Evolutionary conservation across 495 filamentous ascomycete genomes (phyloP).

Genomic region (Lichina pygmaea): DNA sequence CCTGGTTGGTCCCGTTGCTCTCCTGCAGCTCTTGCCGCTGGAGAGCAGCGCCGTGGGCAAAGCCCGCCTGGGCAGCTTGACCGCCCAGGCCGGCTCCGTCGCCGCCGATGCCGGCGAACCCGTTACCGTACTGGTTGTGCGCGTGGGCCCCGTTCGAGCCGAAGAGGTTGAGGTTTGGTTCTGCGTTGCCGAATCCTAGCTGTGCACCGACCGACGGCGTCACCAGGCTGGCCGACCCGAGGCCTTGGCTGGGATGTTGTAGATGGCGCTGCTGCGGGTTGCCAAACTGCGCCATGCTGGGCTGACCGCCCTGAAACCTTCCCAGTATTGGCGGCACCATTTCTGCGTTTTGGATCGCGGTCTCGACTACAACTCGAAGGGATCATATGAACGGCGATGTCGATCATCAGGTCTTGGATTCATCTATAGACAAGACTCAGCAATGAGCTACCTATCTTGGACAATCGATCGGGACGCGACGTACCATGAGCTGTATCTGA

Average conservation of each 20-base stretch:
- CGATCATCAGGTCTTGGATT: too few relatives aligned
- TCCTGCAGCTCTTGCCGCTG: conserved; percentile 32
- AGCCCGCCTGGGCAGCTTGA: conserved; percentile 67
- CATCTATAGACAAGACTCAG: too few relatives aligned
- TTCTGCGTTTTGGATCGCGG: too few relatives aligned
- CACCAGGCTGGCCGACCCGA: conserved; percentile 25
- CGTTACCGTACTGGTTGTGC: conserved; percentile 9
- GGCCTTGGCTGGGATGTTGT: conserved; percentile 26
- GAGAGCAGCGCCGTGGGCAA: conserved; percentile 46
- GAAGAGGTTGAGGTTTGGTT: conserved; percentile 42
- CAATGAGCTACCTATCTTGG: too few relatives aligned
- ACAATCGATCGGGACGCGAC: too few relatives aligned
- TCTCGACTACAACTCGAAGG: too few relatives aligned
- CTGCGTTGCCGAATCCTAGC: conserved; percentile 33
- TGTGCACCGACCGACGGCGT: conserved; percentile 30
- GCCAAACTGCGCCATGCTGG: conserved; percentile 7
- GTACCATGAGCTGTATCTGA: too few relatives aligned
- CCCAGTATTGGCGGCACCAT: not conserved
- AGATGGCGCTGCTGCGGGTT: conserved; percentile 21
- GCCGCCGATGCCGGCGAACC: conserved; percentile 23
- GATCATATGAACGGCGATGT: too few relatives aligned
- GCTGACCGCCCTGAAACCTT: not conserved
- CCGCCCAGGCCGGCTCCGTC: conserved; percentile 58
- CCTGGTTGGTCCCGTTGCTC: conserved; percentile 26
- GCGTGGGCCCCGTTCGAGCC: conserved; percentile 8